Evolutionary conservation across 352 stramenopile genomes (phyloP), one percentile per base, ranked within the genome.

Genomic region (Saprolegnia parasitica): DNA sequence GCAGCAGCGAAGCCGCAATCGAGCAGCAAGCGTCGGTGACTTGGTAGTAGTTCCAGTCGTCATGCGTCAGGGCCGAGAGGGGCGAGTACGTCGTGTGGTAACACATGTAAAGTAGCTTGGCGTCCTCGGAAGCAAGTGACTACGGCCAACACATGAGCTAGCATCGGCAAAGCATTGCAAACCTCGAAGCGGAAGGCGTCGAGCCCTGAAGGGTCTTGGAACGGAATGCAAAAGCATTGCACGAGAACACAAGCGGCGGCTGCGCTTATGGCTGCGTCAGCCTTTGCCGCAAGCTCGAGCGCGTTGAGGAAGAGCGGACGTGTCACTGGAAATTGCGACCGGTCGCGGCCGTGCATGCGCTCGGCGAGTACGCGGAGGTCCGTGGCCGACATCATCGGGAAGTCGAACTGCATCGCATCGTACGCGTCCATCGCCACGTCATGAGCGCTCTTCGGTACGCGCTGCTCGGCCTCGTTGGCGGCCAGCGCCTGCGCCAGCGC

Each of bases 11-110:
- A 10, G 49, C 16, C n/a, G 63, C 42, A 16, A 61, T 70, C 6
- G 49, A 49, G 42, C 49, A 63, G 42, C 63, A 70, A 5, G 24
- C 11, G 16, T 70, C 63, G 1, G 63, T 70, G 32, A 52, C 54
- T 23, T 70, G 63, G 15, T 62, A 45, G 29, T 70, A 32, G 23
- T 70, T 70, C 63, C 63, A 70, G 21, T 70, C 63, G 24, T 70
- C 50, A 0, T 42, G 13, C 35, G 63, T 62, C n/a, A 70, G 21
- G 8, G 37, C 40, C 54, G 63, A 70, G 18, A 70, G 54, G 15
- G 63, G 63, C n/a, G 63, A n/a, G 21, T 70, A 70, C 40, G 63
- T 63, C 23, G 63, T 70, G 49, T 61, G 63, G 50, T 63, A 70
- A 32, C 49, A 54, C 18, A 70, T 40, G 24, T 54, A 70, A 4